Base-by-base conservation (phyloP, 345 rosid species). In the Gossypium mustelinum region DNA sequence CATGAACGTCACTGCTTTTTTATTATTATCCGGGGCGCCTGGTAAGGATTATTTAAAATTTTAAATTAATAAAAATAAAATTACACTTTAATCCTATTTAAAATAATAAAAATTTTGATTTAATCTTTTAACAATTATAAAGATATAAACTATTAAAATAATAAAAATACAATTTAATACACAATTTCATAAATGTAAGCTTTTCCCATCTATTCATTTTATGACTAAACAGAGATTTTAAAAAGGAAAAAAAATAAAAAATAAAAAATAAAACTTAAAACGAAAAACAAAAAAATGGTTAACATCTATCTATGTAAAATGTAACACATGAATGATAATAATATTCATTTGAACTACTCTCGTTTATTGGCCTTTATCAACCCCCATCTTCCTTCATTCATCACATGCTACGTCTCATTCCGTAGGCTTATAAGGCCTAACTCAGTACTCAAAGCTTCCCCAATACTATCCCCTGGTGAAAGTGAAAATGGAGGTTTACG, bases 281-380 rank as follows among this genome's bases (percentile, higher is more conserved):
- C 17, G 29, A 39, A 44, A 63, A 17, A n/a, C 25, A 18, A 64
- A 58, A 59, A 59, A 22, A 12, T 48, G 12, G 41, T 68, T 50
- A 17, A 11, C 2, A 58, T 34, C 17, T 29, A 70, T 12, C 25
- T 17, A 51, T 52, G 29, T 29, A 3, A 51, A 50, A 14, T 50
- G 72, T 68, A 50, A 2, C 5, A 70, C 10, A 17, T 52, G 73
- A n/a, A 17, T n/a, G 59, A 70, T 70, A 52, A 50, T 50, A 68
- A 10, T 34, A 3, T 16, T 17, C 68, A 69, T 50, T 50, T 54
- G 74, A 82, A 74, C 84, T 47, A 78, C 86, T 71, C 65, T 39
- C 83, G 80, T 86, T 86, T 74, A 86, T 72, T 80, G 61, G 47
- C 24, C 70, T n/a, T 55, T 41, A 85, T 75, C 83, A 84, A 77